Percentiles rank a stretch among this genome's conserved stretches.
Evolutionary conservation across 768 basidiomycete genomes (phyloP).

Genomic region (Dendrothele bispora): DNA sequence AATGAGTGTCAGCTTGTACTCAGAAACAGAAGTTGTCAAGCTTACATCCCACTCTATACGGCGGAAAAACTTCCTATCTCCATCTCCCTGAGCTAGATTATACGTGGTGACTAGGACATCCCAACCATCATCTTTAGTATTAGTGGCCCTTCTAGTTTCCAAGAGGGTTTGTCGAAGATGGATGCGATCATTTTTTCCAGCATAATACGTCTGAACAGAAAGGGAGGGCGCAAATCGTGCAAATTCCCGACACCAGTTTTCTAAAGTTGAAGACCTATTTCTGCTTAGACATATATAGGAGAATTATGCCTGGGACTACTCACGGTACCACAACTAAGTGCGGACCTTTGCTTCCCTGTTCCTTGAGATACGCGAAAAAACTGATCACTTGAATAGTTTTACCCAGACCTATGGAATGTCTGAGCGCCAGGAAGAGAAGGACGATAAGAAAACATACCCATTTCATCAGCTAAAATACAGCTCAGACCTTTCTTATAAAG

Average conservation of each 20-base stretch:
- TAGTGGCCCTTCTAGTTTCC: constrained; percentile 52
- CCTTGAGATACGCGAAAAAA: constrained; percentile 88
- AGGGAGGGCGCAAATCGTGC: constrained; percentile 86
- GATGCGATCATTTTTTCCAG: constrained; percentile 83
- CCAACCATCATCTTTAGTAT: constrained; percentile 59
- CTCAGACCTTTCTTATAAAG: constrained; percentile 79
- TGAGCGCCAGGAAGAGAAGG: constrained; percentile 7
- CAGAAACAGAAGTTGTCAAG: constrained; percentile 9
- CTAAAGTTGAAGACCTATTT: constrained; percentile 86
- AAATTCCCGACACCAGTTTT: constrained; percentile 99
- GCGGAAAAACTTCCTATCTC: constrained; percentile 92
- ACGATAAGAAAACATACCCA: constrained; percentile 64
- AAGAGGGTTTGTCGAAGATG: constrained; percentile 70
- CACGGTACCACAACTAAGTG: constrained; percentile 96
- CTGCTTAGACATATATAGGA: constrained; percentile 5
- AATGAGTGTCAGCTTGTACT: constrained; percentile 5
- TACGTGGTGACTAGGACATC: constrained; percentile 97
- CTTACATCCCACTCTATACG: constrained; percentile 91
- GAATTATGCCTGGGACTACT: constrained; percentile 34
- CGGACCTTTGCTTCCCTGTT: constrained; percentile 75
- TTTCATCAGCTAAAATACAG: constrained; percentile 98
- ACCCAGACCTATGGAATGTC: constrained; percentile 70
- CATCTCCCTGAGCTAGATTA: constrained; percentile 87
- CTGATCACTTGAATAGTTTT: constrained; percentile 99
- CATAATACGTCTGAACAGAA: constrained; percentile 90